These are phyloP conservation scores for Termitomyces sp. DNA, from an alignment of 768 basidiomycete genomes.

Conservation along the genomic window DNA sequence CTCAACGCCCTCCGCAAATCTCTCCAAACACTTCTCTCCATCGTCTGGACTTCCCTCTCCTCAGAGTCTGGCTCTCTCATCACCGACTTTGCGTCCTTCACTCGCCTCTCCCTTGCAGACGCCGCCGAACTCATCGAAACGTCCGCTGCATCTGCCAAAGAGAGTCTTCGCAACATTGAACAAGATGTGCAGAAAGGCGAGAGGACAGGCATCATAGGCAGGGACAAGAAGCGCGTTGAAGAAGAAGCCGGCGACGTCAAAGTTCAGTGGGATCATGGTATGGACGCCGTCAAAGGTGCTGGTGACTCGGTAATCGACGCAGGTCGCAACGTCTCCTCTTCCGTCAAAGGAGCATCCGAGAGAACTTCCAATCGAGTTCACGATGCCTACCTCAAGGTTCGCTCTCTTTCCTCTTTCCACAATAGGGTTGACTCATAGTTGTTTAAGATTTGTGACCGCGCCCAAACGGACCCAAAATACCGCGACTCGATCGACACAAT, in stretches of 20 bases:
- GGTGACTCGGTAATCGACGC: constrained; percentile 59
- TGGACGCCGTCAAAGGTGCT: constrained; percentile 60
- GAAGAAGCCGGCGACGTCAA: constrained; percentile 47
- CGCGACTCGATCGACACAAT: constrained; percentile 55
- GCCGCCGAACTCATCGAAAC: constrained; percentile 58
- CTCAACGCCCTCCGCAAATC: constrained; percentile 47
- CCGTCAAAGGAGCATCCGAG: constrained; percentile 43
- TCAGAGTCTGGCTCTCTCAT: constrained; percentile 55
- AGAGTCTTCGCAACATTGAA: constrained; percentile 54
- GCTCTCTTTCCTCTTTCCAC: background rate
- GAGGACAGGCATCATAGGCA: constrained; percentile 50
- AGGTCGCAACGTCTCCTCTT: constrained; percentile 40
- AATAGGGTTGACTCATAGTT: background rate
- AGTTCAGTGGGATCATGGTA: constrained; percentile 60
- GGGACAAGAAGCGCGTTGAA: constrained; percentile 49
- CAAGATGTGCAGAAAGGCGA: constrained; percentile 59
- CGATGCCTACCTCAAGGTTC: constrained; percentile 54
- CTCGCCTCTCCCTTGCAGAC: constrained; percentile 64
- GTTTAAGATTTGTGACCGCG: constrained; percentile 60
- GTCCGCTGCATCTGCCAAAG: constrained; percentile 50
- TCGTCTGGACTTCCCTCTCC: constrained; percentile 52
- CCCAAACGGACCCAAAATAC: constrained; percentile 61
- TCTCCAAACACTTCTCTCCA: constrained; percentile 48
- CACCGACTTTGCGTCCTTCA: constrained; percentile 63
- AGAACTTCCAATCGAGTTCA: constrained; percentile 42